Conservation (phyloP, 345 rosid species). For the Corymbia maculata region DNA sequence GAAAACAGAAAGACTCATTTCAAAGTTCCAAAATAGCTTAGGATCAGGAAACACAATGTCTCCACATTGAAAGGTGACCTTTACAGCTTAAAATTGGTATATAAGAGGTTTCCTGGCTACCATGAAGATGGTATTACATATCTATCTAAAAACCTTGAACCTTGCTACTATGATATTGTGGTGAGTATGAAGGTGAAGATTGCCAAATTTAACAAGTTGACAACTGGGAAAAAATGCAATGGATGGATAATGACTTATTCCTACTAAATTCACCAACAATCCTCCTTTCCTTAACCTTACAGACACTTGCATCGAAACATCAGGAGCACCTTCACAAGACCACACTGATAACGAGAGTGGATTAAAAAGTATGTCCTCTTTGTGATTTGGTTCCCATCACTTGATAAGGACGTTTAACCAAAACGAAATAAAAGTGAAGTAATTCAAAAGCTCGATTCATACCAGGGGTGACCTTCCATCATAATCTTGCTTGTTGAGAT, state of each 20-base stretch:
- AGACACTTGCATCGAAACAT: background rate
- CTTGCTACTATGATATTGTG: background rate
- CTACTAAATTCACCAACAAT: background rate
- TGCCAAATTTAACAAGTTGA: background rate
- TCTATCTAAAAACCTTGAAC: background rate
- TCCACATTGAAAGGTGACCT: background rate
- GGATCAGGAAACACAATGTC: background rate
- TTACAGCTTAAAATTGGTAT: background rate
- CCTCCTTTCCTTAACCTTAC: background rate
- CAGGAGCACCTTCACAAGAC: background rate
- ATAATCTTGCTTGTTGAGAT: constrained; percentile 82
- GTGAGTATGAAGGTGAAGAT: background rate
- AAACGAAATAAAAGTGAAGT: background rate
- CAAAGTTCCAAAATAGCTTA: background rate
- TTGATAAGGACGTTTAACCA: background rate
- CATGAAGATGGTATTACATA: background rate
- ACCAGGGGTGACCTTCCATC: constrained; percentile 95
- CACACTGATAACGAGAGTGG: background rate
- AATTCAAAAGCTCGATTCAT: constrained; percentile 1
- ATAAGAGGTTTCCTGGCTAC: background rate
- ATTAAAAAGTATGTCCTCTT: background rate
- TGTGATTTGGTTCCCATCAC: background rate
- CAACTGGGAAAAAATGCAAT: background rate
- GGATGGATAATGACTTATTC: background rate
- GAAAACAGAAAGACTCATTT: constrained; percentile 5